A percentile compares a stretch with the other conserved stretches of the same genome.
Conservation (phyloP, 2,329 filamentous ascomycete species). For the Xylaria sp. region DNA sequence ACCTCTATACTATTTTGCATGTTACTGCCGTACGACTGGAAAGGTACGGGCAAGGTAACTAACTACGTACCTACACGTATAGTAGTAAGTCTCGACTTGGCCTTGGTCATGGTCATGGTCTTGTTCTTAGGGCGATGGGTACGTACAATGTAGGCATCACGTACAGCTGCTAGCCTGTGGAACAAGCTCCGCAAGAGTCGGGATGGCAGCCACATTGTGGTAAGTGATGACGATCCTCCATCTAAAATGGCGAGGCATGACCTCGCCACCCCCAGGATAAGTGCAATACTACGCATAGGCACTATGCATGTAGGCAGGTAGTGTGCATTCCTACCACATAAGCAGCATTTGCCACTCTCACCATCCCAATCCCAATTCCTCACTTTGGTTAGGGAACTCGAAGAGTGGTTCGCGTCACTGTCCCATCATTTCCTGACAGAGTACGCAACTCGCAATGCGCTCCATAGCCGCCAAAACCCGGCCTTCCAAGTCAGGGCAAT, state of each 20-base stretch:
- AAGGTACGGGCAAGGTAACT: slow-evolving; percentile 27
- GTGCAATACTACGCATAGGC: not conserved
- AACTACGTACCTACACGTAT: not conserved
- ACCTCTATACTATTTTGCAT: not conserved
- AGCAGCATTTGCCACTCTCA: slow-evolving; percentile 29
- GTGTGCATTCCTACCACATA: slow-evolving; percentile 2
- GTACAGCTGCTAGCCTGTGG: not conserved
- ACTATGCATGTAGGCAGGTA: not conserved
- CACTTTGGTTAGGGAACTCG: slow-evolving; percentile 10
- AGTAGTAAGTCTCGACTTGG: too few species aligned
- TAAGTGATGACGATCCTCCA: slow-evolving; percentile 25
- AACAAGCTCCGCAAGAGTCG: not conserved
- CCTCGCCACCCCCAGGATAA: slow-evolving; percentile 26
- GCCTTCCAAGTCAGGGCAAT: slow-evolving; percentile 11
- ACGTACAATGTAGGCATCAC: not conserved
- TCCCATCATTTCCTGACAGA: slow-evolving; percentile 27
- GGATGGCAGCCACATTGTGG: slow-evolving; percentile 27
- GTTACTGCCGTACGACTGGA: not conserved
- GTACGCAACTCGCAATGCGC: slow-evolving; percentile 2
- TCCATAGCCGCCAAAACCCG: slow-evolving; percentile 12
- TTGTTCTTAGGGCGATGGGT: slow-evolving; percentile 5
- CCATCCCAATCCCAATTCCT: slow-evolving; percentile 16
- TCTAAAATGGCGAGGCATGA: slow-evolving; percentile 18
- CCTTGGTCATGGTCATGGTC: too few species aligned
- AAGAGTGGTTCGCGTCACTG: slow-evolving; percentile 25